Base-by-base conservation (phyloP, 768 basidiomycete genomes). In the Suillus discolor region DNA sequence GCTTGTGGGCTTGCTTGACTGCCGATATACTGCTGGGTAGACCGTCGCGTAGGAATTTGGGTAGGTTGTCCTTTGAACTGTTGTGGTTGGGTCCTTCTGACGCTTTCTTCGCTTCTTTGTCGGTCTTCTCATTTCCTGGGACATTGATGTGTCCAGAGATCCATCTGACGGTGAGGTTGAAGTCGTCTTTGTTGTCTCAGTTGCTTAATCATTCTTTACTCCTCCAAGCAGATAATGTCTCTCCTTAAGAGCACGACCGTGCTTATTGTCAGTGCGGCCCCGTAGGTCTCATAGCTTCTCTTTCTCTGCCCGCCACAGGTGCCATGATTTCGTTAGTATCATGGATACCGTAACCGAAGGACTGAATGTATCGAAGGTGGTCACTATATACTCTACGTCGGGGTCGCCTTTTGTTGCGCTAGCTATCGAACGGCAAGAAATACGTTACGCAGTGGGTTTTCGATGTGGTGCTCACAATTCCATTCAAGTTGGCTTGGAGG, bases 231-330 rank as follows among this genome's bases (percentile, higher is more conserved):
- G 11, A 23, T 8, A 57, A 57, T 57, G 57, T 57, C 57, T 38
- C 57, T 39, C n/a, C 57, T n/a, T 8, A 13, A 57, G n/a, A 57
- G 23, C n/a, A 59, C 83, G 6, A 80, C 80, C n/a, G 72, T 85
- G 36, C 79, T 85, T 57, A 78, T 87, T 34, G 80, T 86, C 13
- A 84, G 84, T 34, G 83, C 82, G 84, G 85, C 23, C 85, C 85
- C 25, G 70, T 78, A 0, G 85, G 85, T 6, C 79, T 86, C 60
- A 75, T 81, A 0, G 72, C 78, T 51, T 84, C 84, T 25, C 69
- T 85, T 23, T 79, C 84, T n/a, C 80, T 87, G 70, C 75, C 13
- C 74, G 79, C 15, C 78, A 84, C 13, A 6, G 2, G 15, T 57
- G 15, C 31, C 36, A 38, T 38, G 57, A 57, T 15, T 60, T 84